Evolutionary conservation across 164 flowering plant genomes (phyloP).

Genomic region (Chimonanthus praecox): DNA sequence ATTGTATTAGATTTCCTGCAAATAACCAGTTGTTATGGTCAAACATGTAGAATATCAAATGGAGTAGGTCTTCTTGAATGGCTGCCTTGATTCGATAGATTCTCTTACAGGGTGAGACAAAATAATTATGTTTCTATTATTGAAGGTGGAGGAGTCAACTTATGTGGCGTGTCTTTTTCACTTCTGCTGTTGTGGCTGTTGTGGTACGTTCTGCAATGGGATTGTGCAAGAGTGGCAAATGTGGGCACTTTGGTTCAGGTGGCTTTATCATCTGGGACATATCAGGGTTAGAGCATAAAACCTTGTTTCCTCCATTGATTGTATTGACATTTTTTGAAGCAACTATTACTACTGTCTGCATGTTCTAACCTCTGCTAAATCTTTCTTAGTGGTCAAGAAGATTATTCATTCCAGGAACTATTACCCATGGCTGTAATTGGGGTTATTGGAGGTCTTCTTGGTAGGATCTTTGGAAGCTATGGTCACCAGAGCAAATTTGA

Average conservation of each 20-base stretch:
- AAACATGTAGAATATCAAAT: no score
- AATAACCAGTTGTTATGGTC: no score
- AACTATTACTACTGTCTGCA: not conserved
- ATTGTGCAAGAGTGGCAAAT: constrained; percentile 63
- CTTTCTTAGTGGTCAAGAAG: constrained; percentile 82
- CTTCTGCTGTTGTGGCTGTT: constrained; percentile 79
- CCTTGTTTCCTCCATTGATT: not conserved
- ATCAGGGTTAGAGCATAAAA: constrained; percentile 51
- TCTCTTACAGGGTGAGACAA: not conserved
- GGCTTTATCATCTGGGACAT: constrained; percentile 98
- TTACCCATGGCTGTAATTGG: constrained; percentile 99
- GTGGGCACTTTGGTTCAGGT: constrained; percentile 94
- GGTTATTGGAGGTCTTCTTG: constrained; percentile 93
- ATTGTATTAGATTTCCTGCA: no score
- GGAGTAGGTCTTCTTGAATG: no score
- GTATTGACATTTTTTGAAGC: not conserved
- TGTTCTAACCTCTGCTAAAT: not conserved
- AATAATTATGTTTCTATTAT: constrained; percentile 2
- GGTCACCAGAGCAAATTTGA: not conserved
- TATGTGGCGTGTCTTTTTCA: constrained; percentile 83
- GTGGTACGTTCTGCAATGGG: constrained; percentile 70
- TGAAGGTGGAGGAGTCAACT: constrained; percentile 97
- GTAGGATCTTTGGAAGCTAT: constrained; percentile 32
- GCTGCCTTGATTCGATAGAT: no score
- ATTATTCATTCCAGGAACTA: constrained; percentile 86